A percentile compares a stretch with the other conserved stretches of the same genome.
Conservation (phyloP, 2,329 filamentous ascomycete genomes). For the Calycina marina region DNA sequence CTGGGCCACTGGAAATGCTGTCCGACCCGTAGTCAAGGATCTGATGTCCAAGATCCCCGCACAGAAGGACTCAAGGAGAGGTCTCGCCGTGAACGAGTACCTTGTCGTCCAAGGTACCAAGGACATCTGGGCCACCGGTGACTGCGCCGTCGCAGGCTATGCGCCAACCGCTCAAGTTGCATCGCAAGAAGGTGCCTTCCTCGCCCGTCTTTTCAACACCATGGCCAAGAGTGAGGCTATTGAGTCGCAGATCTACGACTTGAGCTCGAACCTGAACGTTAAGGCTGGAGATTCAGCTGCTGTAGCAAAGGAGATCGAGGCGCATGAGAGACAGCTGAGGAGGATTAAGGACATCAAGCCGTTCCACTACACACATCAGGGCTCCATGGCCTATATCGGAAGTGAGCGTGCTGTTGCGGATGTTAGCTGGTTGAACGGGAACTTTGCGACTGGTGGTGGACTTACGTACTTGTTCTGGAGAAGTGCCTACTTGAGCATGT, state of each 20-base stretch:
- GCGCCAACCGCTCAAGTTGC: conserved; percentile 96
- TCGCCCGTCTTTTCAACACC: conserved; percentile 93
- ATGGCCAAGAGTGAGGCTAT: conserved; percentile 89
- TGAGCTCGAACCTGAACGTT: conserved; percentile 48
- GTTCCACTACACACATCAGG: conserved; percentile 98
- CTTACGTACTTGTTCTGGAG: conserved; percentile 98
- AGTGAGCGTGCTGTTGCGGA: conserved; percentile 96
- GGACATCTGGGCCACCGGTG: conserved; percentile 95
- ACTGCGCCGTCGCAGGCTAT: conserved; percentile 95
- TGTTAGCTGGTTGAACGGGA: conserved; percentile 93
- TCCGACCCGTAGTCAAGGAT: conserved; percentile 80
- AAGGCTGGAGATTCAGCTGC: conserved; percentile 52
- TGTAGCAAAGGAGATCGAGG: conserved; percentile 61
- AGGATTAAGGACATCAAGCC: conserved; percentile 90
- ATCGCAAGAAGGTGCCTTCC: conserved; percentile 86
- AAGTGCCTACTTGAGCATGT: conserved; percentile 97
- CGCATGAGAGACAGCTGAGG: conserved; percentile 71
- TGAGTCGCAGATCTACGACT: conserved; percentile 57
- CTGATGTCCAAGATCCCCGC: conserved; percentile 85
- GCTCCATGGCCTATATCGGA: conserved; percentile 91
- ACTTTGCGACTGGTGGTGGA: conserved; percentile 83
- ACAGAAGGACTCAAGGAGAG: conserved; percentile 87
- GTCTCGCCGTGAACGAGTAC: conserved; percentile 95
- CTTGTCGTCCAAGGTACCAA: conserved; percentile 93
- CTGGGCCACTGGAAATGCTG: conserved; percentile 94